phyloP scores from a whole-genome alignment of 352 stramenopile genomes.

The Pythium monospermum region DNA sequence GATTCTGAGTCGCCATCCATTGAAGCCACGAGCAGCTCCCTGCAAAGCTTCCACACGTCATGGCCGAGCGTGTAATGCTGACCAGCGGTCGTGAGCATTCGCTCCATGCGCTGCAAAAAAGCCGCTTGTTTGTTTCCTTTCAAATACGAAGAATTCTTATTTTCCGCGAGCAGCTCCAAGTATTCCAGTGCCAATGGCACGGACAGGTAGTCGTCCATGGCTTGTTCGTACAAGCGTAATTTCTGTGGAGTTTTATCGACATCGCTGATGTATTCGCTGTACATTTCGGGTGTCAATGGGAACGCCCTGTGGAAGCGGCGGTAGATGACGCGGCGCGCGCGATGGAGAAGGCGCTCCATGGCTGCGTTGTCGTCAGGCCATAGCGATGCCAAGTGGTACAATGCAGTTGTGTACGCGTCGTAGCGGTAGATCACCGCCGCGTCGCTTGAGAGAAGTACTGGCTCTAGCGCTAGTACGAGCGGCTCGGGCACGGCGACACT shows the following conservation, averaged over 20 bases:
- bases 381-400: conserved; percentile 18
- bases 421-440: conserved; percentile 9
- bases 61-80: conserved; percentile 52
- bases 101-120: conserved; percentile 25
- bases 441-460: neutral
- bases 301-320: conserved; percentile 44
- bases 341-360: conserved; percentile 20
- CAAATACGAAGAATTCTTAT: conserved; percentile 14
- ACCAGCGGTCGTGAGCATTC: conserved; percentile 30
- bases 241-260: conserved; percentile 13
- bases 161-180: conserved; percentile 32
- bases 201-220: conserved; percentile 49
- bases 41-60: conserved; percentile 52
- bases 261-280: conserved; percentile 47
- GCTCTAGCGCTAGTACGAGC: conserved; percentile 11
- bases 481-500: neutral
- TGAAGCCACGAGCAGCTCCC: conserved; percentile 34
- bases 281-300: conserved; percentile 54
- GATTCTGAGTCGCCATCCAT: conserved; percentile 23
- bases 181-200: conserved; percentile 38
- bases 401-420: conserved; percentile 19
- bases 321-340: conserved; percentile 32
- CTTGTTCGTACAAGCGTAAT: conserved; percentile 35
- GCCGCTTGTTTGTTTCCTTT: too few relatives aligned
- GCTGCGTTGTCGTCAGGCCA: conserved; percentile 15